Conservation (phyloP, 345 rosid species). For the Pistacia integerrima region DNA sequence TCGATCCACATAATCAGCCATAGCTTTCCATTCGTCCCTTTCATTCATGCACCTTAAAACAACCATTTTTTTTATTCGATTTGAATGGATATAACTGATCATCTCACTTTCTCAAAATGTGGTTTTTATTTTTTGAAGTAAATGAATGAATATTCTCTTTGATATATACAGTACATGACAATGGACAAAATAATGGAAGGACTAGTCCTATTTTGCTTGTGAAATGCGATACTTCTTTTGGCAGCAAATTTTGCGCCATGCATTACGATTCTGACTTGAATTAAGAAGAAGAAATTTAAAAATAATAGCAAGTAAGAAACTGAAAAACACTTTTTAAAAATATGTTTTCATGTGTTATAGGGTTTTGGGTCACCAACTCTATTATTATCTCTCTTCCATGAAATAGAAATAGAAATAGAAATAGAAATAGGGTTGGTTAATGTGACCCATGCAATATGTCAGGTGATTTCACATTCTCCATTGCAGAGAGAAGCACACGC, state of each 20-base stretch:
- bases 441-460: slow-evolving; percentile 35
- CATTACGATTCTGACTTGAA: not conserved
- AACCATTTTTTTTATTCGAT: too few species aligned
- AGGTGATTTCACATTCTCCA: slow-evolving; percentile 23
- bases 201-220: slow-evolving; percentile 1
- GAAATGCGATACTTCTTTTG: slow-evolving; percentile 7
- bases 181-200: not conserved
- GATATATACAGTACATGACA: too few species aligned
- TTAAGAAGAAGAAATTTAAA: too few species aligned
- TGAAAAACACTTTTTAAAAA: not conserved
- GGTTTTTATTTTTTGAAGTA: too few species aligned
- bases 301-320: not conserved
- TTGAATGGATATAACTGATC: too few species aligned
- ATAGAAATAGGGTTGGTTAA: slow-evolving; percentile 7
- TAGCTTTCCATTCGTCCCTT: too few species aligned
- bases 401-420: not conserved
- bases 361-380: not conserved
- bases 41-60: too few species aligned
- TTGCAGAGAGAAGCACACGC: slow-evolving; percentile 23
- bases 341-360: not conserved
- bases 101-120: too few species aligned
- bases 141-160: slow-evolving; percentile 8
- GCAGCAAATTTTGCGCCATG: slow-evolving; percentile 30
- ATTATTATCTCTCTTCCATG: not conserved
- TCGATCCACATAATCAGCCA: too few species aligned